Evolutionary conservation across 176 grass and related monocot genomes (phyloP), one percentile per base, ranked within the genome.

Genomic region (Pontederia crassipes): DNA sequence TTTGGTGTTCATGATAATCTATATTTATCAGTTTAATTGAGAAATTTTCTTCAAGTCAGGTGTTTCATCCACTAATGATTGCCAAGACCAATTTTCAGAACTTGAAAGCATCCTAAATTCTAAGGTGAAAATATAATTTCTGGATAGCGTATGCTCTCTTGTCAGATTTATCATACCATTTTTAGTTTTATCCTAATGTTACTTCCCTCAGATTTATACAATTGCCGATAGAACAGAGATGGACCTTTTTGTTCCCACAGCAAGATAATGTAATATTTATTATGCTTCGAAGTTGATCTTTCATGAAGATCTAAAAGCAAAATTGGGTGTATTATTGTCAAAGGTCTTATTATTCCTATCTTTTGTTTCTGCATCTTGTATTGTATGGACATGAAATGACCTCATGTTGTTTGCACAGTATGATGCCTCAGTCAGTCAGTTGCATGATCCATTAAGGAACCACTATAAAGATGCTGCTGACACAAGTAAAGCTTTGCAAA

Each of bases 31-130:
- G 29, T 75, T 48, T 58, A 73, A 20, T 66, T 77, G 52, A 65
- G 48, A 66, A 17, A 24, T 65, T 16, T 62, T 75, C 28, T 60
- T 72, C 16, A 52, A 28, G 20, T 66, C 68, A 95, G 86, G 78
- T 15, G 70, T 87, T 50, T 82, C 80, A 11, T 96, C 92, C 72
- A 49, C 59, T 79, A 59, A 58, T 69, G 83, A 90, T 73, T 88
- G 86, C 14, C 69, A 96, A 87, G 79, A 28, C 79, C 86, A 90
- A 62, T 66, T 96, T 32, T 72, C 81, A 65, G 78, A 90, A 62
- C 74, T 96, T 56, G 92, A 96, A 70, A 78, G 64, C 55, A 77
- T 82, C 64, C 72, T 96, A 71, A 71, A 87, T 88, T 70, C 92
- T 48, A 87, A 90, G 83, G 86, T 96, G 11, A 79, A 51, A 70